A percentile compares a stretch with the other conserved stretches of the same genome.
Evolutionary conservation across 1,284 basidiomycete genomes (phyloP).

Genomic region (Leccinum solheimii): DNA sequence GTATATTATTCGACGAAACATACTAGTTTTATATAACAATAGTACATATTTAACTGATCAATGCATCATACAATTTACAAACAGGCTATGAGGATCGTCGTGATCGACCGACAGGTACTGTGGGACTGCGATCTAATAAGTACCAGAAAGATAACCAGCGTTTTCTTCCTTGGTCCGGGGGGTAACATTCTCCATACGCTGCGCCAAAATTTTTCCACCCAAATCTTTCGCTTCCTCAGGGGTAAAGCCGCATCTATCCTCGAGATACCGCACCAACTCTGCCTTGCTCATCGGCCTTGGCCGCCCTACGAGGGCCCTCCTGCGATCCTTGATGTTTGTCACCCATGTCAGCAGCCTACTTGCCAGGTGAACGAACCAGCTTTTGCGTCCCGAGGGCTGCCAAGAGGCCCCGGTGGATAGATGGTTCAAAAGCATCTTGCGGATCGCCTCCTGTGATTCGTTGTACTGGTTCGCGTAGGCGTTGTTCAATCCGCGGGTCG

Average conservation of each 20-base stretch:
- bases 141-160: not conserved
- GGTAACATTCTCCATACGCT: slow-evolving; percentile 9
- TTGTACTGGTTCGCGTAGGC: slow-evolving; percentile 18
- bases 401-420: slow-evolving; percentile 19
- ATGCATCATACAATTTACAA: not conserved
- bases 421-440: slow-evolving; percentile 20
- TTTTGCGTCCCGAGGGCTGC: slow-evolving; percentile 13
- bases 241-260: slow-evolving; percentile 16
- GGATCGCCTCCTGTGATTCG: slow-evolving; percentile 17
- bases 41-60: not conserved
- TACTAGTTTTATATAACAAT: not conserved
- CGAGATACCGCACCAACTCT: slow-evolving; percentile 21
- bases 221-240: slow-evolving; percentile 16
- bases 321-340: slow-evolving; percentile 8
- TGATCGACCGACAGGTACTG: not conserved
- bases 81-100: not conserved
- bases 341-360: slow-evolving; percentile 25
- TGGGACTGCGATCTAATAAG: not conserved
- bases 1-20: not conserved
- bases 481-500: slow-evolving; percentile 12
- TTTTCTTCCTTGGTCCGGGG: slow-evolving; percentile 6
- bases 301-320: not conserved
- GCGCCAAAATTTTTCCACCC: slow-evolving; percentile 21
- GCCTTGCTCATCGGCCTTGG: slow-evolving; percentile 11
- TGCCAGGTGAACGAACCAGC: slow-evolving; percentile 28